Conservation (phyloP, 495 filamentous ascomycete genomes). For the Arthonia radiata region DNA sequence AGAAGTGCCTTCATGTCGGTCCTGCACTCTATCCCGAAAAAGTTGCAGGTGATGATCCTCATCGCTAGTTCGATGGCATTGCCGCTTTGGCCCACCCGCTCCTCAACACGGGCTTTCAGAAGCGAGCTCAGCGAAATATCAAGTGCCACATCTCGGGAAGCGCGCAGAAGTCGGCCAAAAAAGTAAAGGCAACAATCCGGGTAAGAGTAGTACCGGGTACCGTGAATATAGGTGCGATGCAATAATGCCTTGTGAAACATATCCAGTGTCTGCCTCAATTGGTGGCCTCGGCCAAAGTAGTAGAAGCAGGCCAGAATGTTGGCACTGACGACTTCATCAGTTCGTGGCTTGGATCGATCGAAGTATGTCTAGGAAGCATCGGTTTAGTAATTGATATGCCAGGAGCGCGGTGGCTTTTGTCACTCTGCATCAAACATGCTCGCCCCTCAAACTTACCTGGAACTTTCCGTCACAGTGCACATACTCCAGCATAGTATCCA, state of each 20-base stretch:
- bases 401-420: too few species aligned
- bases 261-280: too few species aligned
- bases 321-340: slow-evolving; percentile 7
- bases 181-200: slow-evolving; percentile 9
- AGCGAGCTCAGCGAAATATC: slow-evolving; percentile 1
- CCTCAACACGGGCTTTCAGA: slow-evolving; percentile 4
- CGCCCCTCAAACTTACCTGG: too few species aligned
- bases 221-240: slow-evolving; percentile 8
- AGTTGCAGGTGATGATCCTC: slow-evolving; percentile 5
- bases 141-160: slow-evolving; percentile 1
- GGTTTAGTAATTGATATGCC: too few species aligned
- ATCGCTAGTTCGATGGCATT: slow-evolving; percentile 6
- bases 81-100: slow-evolving; percentile 3
- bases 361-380: slow-evolving; percentile 10
- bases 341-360: slow-evolving; percentile 3
- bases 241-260: slow-evolving; percentile 3
- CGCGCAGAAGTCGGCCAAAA: slow-evolving; percentile 1
- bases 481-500: slow-evolving; percentile 8
- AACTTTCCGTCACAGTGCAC: slow-evolving; percentile 7
- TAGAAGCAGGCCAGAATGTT: slow-evolving; percentile 8
- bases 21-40: slow-evolving; percentile 3
- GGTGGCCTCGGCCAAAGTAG: slow-evolving; percentile 5
- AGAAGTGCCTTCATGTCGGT: too few species aligned
- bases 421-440: too few species aligned
- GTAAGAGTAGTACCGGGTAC: slow-evolving; percentile 8